Conservation (phyloP, 2,329 filamentous ascomycete genomes). For the Epichloe hybrida region DNA sequence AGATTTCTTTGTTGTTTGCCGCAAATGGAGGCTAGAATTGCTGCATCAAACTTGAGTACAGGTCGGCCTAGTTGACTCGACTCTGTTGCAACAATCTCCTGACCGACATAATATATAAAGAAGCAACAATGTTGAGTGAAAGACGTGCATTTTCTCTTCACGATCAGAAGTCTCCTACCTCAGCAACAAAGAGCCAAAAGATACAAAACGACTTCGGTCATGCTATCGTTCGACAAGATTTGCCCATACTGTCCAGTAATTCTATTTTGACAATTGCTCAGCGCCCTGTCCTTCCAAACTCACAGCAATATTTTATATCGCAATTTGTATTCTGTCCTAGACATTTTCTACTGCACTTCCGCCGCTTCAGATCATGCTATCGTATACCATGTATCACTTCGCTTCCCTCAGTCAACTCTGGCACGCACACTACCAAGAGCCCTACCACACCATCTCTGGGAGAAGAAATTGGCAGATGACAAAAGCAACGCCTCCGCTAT, state of each 20-base stretch:
- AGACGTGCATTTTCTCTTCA: background rate
- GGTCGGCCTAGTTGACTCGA: background rate
- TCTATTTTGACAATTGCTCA: background rate
- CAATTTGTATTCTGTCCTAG: background rate
- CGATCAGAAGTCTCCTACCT: background rate
- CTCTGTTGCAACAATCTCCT: background rate
- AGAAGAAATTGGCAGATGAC: background rate
- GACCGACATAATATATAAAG: background rate
- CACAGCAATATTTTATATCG: background rate
- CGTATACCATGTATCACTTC: background rate
- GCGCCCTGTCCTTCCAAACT: background rate
- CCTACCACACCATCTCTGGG: background rate
- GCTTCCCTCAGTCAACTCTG: background rate
- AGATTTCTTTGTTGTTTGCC: background rate
- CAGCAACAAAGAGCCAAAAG: background rate
- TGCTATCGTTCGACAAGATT: background rate
- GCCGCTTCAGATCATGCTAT: background rate
- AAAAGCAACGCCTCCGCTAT: background rate
- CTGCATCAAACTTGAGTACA: too few relatives aligned
- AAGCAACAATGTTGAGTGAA: background rate
- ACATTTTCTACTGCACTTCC: background rate
- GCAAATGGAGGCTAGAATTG: too few relatives aligned
- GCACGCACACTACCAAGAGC: background rate
- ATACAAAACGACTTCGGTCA: background rate
- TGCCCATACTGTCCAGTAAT: background rate